Base-by-base conservation (phyloP, 441 rosid species). In the Biscutella laevigata region DNA sequence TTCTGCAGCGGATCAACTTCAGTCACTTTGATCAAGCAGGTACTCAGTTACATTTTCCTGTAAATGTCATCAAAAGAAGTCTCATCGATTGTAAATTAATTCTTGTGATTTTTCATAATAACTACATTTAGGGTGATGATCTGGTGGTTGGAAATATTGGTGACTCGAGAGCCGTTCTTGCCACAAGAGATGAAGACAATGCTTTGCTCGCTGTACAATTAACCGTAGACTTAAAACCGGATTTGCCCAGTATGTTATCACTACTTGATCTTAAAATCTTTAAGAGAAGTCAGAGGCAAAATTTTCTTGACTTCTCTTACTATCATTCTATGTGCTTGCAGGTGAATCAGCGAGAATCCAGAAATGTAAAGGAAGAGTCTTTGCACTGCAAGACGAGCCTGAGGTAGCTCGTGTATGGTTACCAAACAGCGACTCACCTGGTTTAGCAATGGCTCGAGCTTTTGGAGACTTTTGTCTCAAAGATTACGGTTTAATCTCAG, bases 341-440 rank as follows among this genome's bases (percentile, higher is more conserved):
- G 90, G 77, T 68, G 90, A 83, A 70, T 79, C 90, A 51, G 86
- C 84, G 1, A 74, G 90, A 53, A 83, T 83, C 53, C 79, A 71
- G 65, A 68, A 78, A 66, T 83, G 78, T 52, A 83, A 78, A 70
- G 90, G 90, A 16, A 74, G 90, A 75, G 90, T 83, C 59, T 83
- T 83, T 66, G 82, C 90, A 26, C 68, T 83, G 64, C 90, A 78
- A 62, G 90, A 83, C 32, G 90, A 83, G 67, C 90, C 90, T 4
- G 90, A 83, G 70, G 86, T 83, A 58, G 84, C 90, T 45, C 90
- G 90, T 65, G 86, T 83, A 41, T 83, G 90, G 90, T 67, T 83
- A 72, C 90, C 90, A 48, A 76, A 80, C 62, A 78, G 72, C 8
- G 79, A 83, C 44, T 78, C 90, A 25, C 90, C 90, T 57, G 90